Base-by-base conservation (phyloP, 176 grass and related monocot genomes). In the Phragmites australis region DNA sequence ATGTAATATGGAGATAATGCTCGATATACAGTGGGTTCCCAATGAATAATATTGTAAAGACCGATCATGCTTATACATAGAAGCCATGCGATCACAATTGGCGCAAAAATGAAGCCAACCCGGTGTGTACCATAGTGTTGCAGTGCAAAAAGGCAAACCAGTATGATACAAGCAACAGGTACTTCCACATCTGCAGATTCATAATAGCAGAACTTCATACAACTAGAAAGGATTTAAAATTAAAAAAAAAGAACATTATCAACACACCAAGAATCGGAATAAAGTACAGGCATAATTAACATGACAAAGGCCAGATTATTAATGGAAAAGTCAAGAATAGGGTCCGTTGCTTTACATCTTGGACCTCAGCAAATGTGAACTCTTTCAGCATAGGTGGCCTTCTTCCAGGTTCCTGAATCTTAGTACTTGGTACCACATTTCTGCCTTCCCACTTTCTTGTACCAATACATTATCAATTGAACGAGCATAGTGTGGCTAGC, bases 61-160 rank as follows among this genome's bases (percentile, higher is more conserved):
- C 96, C 96, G 12, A 99, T 95, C 61, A 87, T 25, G 65, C 96
- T 99, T 85, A 95, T 99, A 65, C 96, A 99, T 30, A 95, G 82
- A 72, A 99, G 96, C 96, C 96, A 99, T 60, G 68, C 82, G 27
- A 99, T 85, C 50, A 99, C 96, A 21, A 99, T 73, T 8, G 96
- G 96, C 10, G 96, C 96, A 23, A 99, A 99, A 45, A 99, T 79
- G 86, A 99, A 94, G 39, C 96, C 92, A 5, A 99, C 84, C 21
- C 96, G 88, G 73, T 99, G 92, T 25, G 96, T 99, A 19, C 96
- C 92, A 10, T 99, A 99, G 86, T 99, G 96, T 99, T 99, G 96
- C 60, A 99, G 79, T 5, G 88, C 92, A 78, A 99, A 99, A 60
- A 99, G 81, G 75, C 83, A 82, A 58, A 99, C 76, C 40, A 99